Evolutionary conservation across 2,329 filamentous ascomycete species (phyloP), one percentile per base, ranked within the genome.

Genomic region (Coniochaeta hoffmannii): DNA sequence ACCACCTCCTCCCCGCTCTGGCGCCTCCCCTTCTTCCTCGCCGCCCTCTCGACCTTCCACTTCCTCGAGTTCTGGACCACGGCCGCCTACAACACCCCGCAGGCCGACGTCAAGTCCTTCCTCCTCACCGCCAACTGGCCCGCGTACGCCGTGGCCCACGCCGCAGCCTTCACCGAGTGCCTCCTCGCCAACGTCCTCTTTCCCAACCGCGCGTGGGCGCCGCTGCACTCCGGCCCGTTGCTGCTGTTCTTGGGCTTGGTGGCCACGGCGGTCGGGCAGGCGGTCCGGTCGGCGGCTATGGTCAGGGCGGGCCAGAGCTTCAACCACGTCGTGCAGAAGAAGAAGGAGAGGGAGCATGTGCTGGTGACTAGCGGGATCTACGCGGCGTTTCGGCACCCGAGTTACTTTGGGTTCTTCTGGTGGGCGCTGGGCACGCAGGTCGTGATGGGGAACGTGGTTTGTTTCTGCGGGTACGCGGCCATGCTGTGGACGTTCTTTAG

Each of bases 321-420:
- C 80, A 96, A 96, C 66, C 94, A 93, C 64, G 83, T 85, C 32
- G 85, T 97, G 9, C 90, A 94, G 70, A 83, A 81, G 60, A 82
- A 77, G 59, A 87, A 85, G 64, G 79, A 84, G 4, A 69, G 71
- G 8, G 83, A 82, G 1, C 94, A 99, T 69, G 77, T 77, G 50
- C 79, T 99, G n/a, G 89, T 99, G 2, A 96, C 88, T 0, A 76
- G 76, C 28, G 94, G 94, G 0, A 74, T 97, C 32, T 99, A 97
- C 69, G 74, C 76, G 8, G 69, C 80, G 46, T 74, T 95, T 53
- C 78, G 94, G 24, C 94, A 99, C 70, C 94, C 94, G 12, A 88
- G 88, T 57, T 99, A 99, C 72, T 97, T 97, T 74, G 94, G 93
- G 3, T 99, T 97, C 75, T 99, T 96, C 72, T 97, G 91, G 85